phyloP scores from a whole-genome alignment of 2,329 filamentous ascomycete species.

The Aureobasidium leucospermi region DNA sequence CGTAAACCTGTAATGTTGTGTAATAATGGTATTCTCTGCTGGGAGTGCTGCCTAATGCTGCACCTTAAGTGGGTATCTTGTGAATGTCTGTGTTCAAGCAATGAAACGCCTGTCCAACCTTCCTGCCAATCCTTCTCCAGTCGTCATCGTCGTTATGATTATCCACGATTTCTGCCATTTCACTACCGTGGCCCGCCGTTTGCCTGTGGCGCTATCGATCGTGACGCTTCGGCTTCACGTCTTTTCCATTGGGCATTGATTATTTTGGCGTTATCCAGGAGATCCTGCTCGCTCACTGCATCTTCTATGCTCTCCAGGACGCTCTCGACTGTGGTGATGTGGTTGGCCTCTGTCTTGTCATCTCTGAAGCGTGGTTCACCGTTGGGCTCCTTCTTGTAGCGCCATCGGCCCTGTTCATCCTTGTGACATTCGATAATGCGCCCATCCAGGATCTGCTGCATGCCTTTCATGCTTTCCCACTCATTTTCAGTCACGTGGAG shows the following conservation, averaged over 20 bases:
- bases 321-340: conserved; percentile 73
- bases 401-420: conserved; percentile 69
- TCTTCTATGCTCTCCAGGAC: conserved; percentile 88
- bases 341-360: conserved; percentile 87
- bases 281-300: conserved; percentile 72
- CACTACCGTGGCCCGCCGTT: neutral
- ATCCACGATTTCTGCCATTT: no score
- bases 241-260: conserved; percentile 79
- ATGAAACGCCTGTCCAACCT: neutral
- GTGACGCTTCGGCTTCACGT: conserved; percentile 31
- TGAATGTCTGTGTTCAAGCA: neutral
- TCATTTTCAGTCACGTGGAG: conserved; percentile 67
- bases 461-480: conserved; percentile 73
- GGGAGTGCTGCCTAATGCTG: neutral
- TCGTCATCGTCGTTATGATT: neutral
- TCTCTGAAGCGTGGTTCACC: conserved; percentile 71
- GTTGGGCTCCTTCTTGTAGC: conserved; percentile 51
- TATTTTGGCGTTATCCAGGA: conserved; percentile 59
- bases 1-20: neutral
- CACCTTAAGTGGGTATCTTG: conserved; percentile 6
- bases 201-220: neutral
- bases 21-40: neutral
- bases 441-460: conserved; percentile 71
- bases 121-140: neutral
- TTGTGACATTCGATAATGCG: conserved; percentile 85